Percentiles rank a stretch among this genome's conserved stretches.
phyloP scores from a whole-genome alignment of 345 rosid genomes.

The Kernera saxatilis region DNA sequence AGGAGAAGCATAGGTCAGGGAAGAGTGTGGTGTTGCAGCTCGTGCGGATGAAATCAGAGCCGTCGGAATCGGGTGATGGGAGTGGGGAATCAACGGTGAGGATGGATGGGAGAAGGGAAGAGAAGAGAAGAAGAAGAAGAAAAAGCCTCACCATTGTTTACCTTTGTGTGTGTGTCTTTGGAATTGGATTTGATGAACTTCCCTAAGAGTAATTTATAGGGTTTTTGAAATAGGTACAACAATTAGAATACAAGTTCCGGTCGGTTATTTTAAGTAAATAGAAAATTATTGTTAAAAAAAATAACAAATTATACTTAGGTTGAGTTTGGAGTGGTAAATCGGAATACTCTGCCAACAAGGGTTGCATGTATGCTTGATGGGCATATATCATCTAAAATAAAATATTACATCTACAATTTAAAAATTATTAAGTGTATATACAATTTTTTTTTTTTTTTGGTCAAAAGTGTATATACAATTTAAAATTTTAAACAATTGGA shows the following conservation, averaged over 20 bases:
- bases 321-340: not conserved
- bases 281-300: too few species aligned
- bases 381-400: too few species aligned
- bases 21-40: slow-evolving; percentile 64
- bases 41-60: slow-evolving; percentile 54
- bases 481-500: too few species aligned
- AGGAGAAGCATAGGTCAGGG: slow-evolving; percentile 66
- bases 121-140: slow-evolving; percentile 6
- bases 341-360: not conserved
- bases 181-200: not conserved
- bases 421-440: too few species aligned
- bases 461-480: too few species aligned
- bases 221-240: not conserved
- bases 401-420: too few species aligned
- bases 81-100: slow-evolving; percentile 22
- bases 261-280: too few species aligned
- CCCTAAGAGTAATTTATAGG: not conserved
- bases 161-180: not conserved
- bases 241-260: too few species aligned
- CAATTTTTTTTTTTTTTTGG: too few species aligned
- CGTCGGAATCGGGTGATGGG: slow-evolving; percentile 10
- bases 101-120: slow-evolving; percentile 24
- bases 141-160: not conserved
- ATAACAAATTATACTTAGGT: too few species aligned
- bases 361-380: not conserved